These are phyloP conservation scores for Pseudozyma pruni DNA, from an alignment of 1,284 basidiomycete genomes.

Conservation along the genomic window DNA sequence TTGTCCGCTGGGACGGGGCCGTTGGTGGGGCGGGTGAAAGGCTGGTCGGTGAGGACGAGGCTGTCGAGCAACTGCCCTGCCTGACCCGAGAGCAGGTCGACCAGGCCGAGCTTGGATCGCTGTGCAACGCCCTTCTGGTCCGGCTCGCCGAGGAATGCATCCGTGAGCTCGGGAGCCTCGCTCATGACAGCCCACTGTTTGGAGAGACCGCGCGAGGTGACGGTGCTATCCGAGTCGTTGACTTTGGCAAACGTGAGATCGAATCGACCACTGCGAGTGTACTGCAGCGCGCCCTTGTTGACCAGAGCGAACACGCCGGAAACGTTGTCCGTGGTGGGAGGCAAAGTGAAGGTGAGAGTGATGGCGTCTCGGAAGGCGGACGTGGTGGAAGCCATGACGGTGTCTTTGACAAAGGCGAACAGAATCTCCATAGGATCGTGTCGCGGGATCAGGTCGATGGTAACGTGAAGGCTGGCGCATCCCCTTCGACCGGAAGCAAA, in stretches of 20 bases:
- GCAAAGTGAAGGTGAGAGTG: conserved; percentile 58
- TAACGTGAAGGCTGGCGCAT: conserved; percentile 55
- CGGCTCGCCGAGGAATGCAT: conserved; percentile 60
- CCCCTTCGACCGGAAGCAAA: conserved; percentile 64
- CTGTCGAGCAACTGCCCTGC: conserved; percentile 56
- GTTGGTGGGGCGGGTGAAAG: conserved; percentile 36
- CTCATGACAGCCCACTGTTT: conserved; percentile 61
- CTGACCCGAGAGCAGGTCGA: conserved; percentile 46
- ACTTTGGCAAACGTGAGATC: conserved; percentile 64
- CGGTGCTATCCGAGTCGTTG: conserved; percentile 46
- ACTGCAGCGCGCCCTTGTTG: conserved; percentile 56
- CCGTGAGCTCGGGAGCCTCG: conserved; percentile 61
- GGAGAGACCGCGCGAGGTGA: conserved; percentile 51
- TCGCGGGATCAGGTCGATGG: conserved; percentile 50
- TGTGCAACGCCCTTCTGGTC: conserved; percentile 60
- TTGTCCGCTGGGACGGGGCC: conserved; percentile 39
- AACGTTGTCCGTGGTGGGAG: conserved; percentile 43
- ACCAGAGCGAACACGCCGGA: conserved; percentile 62
- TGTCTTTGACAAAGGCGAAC: conserved; percentile 45
- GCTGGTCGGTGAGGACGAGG: conserved; percentile 63
- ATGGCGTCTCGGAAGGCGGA: conserved; percentile 51
- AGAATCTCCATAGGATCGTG: conserved; percentile 59
- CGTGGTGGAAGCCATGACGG: conserved; percentile 37
- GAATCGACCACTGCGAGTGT: conserved; percentile 54
- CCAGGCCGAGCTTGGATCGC: conserved; percentile 54